Evolutionary conservation across 2,329 filamentous ascomycete genomes (phyloP).

Genomic region (Penicillium vulpinum): DNA sequence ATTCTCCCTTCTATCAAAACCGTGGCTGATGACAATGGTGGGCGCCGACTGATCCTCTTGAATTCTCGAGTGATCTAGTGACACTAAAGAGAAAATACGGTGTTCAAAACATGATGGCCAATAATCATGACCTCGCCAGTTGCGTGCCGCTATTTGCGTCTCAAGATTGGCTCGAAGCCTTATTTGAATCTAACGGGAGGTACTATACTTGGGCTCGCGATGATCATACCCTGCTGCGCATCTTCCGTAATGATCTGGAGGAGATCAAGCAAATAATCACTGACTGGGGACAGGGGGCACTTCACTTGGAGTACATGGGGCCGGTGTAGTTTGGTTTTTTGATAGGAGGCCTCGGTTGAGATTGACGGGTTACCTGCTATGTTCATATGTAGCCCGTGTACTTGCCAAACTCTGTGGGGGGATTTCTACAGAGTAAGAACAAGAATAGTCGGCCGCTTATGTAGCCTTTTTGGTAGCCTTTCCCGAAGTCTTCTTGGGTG

Average conservation of each 20-base stretch:
- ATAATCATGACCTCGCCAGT: background rate
- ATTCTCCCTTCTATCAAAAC: background rate
- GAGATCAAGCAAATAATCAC: background rate
- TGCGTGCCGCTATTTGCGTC: background rate
- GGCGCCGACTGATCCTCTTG: background rate
- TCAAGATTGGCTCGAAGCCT: background rate
- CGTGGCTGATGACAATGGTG: background rate
- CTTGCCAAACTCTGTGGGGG: background rate
- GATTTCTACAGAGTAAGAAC: background rate
- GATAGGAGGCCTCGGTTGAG: background rate
- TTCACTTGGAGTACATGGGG: background rate
- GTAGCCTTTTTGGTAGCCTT: too few species aligned
- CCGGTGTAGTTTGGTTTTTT: background rate
- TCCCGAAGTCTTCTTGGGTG: too few species aligned
- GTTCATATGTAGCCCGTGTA: background rate
- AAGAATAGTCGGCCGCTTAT: too few species aligned
- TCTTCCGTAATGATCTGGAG: background rate
- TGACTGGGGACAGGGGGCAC: background rate
- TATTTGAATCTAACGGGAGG: background rate
- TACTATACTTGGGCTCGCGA: background rate
- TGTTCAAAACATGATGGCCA: background rate
- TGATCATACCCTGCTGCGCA: background rate
- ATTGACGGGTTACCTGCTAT: too few species aligned
- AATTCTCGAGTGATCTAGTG: background rate
- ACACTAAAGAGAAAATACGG: background rate